Evolutionary conservation across 1,284 basidiomycete genomes (phyloP).

Genomic region (Ganoderma sp.): DNA sequence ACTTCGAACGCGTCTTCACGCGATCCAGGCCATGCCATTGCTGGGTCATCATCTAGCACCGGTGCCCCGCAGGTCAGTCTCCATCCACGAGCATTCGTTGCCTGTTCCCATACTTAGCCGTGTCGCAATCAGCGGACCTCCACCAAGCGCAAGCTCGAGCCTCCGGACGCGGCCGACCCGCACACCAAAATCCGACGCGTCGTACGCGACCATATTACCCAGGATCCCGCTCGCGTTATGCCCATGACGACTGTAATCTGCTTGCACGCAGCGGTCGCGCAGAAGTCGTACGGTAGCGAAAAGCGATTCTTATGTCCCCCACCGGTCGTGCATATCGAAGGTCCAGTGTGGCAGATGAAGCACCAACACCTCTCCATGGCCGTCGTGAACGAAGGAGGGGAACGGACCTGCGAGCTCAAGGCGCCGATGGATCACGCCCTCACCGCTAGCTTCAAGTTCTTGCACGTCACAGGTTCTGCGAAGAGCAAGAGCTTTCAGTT

Average conservation of each 20-base stretch:
- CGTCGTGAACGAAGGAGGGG: constrained; percentile 83
- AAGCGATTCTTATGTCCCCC: constrained; percentile 92
- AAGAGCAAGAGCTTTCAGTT: constrained; percentile 91
- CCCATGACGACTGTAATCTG: constrained; percentile 90
- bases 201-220: constrained; percentile 76
- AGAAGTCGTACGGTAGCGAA: constrained; percentile 92
- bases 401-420: constrained; percentile 82
- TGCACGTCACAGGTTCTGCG: constrained; percentile 87
- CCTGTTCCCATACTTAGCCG: constrained; percentile 13
- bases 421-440: constrained; percentile 80
- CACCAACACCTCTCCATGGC: constrained; percentile 83
- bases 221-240: constrained; percentile 72
- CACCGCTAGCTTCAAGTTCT: constrained; percentile 87
- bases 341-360: constrained; percentile 81
- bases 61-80: constrained; percentile 25
- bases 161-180: constrained; percentile 67
- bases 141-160: constrained; percentile 77
- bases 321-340: constrained; percentile 86
- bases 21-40: constrained; percentile 22
- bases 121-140: constrained; percentile 42
- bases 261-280: constrained; percentile 86
- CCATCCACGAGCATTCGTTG: constrained; percentile 4
- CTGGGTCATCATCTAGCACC: constrained; percentile 23
- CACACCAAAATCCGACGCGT: constrained; percentile 82
- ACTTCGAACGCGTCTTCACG: constrained; percentile 28